Percentiles rank a stretch among this genome's conserved stretches.
phyloP scores from a whole-genome alignment of 73 alveolate genomes.

The Paramecium pentaurelia region DNA sequence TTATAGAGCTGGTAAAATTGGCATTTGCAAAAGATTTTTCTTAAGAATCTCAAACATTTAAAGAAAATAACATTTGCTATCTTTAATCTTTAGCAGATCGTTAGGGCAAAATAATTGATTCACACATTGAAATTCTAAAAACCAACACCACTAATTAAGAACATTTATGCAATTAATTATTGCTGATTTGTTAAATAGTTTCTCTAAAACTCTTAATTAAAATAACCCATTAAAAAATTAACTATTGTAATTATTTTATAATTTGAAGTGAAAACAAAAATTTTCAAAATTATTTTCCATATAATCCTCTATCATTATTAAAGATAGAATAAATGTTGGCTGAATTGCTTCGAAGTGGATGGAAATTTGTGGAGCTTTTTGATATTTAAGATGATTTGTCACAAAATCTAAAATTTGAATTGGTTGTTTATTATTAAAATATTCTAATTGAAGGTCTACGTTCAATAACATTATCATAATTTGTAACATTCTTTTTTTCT shows the following conservation, averaged over 20 bases:
- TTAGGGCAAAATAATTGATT: too few relatives aligned
- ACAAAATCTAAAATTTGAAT: not conserved
- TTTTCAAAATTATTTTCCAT: not conserved
- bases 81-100: too few relatives aligned
- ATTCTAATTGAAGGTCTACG: slow-evolving; percentile 15
- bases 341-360: slow-evolving; percentile 6
- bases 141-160: too few relatives aligned
- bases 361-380: not conserved
- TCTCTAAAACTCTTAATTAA: not conserved
- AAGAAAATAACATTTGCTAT: too few relatives aligned
- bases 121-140: too few relatives aligned
- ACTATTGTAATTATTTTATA: not conserved
- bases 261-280: not conserved
- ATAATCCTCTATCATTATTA: not conserved
- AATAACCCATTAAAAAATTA: not conserved
- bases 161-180: not conserved
- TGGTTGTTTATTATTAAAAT: not conserved
- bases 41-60: too few relatives aligned
- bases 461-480: not conserved
- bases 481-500: not conserved
- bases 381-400: not conserved
- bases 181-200: not conserved
- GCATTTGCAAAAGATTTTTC: too few relatives aligned
- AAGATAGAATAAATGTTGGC: slow-evolving; percentile 6
- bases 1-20: too few relatives aligned